A percentile compares a stretch with the other conserved stretches of the same genome.
Evolutionary conservation across 2,329 filamentous ascomycete species (phyloP).

Genomic region (Sphaerostilbella broomeana): DNA sequence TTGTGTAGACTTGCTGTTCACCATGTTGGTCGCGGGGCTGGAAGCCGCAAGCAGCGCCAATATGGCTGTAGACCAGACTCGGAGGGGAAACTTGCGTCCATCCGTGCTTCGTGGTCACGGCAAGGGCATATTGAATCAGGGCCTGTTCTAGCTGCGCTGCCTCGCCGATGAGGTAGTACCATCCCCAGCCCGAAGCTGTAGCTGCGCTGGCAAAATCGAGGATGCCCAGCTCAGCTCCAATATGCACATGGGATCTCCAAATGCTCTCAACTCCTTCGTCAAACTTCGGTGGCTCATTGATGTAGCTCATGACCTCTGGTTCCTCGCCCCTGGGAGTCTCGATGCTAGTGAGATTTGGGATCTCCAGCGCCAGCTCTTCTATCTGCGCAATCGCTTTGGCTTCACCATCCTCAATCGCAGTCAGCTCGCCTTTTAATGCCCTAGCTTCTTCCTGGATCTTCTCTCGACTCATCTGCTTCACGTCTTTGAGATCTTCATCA

Average conservation of each 20-base stretch:
- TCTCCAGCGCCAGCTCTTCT: conserved; percentile 62
- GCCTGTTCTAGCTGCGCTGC: conserved; percentile 93
- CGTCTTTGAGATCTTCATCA: conserved; percentile 33
- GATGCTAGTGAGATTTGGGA: conserved; percentile 80
- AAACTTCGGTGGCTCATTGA: conserved; percentile 61
- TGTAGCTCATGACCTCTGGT: conserved; percentile 62
- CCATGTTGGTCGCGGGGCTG: conserved; percentile 84
- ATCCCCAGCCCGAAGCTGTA: conserved; percentile 88
- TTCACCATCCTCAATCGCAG: conserved; percentile 55
- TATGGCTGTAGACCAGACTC: conserved; percentile 84
- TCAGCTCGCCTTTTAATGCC: conserved; percentile 55
- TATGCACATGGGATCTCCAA: conserved; percentile 74
- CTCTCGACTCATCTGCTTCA: conserved; percentile 37
- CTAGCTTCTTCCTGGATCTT: conserved; percentile 58
- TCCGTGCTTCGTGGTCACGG: conserved; percentile 62
- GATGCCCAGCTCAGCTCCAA: conserved; percentile 80
- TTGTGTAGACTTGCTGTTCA: conserved; percentile 84
- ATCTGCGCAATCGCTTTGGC: conserved; percentile 58
- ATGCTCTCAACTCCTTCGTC: conserved; percentile 28
- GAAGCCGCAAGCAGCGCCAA: conserved; percentile 87
- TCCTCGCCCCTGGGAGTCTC: conserved; percentile 66
- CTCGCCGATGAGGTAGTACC: conserved; percentile 93
- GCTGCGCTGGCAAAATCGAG: conserved; percentile 81
- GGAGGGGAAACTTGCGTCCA: conserved; percentile 82
- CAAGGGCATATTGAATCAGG: conserved; percentile 77